Evolutionary conservation across 768 basidiomycete genomes (phyloP), one percentile per base, ranked within the genome.

Genomic region (Trametes maxima): DNA sequence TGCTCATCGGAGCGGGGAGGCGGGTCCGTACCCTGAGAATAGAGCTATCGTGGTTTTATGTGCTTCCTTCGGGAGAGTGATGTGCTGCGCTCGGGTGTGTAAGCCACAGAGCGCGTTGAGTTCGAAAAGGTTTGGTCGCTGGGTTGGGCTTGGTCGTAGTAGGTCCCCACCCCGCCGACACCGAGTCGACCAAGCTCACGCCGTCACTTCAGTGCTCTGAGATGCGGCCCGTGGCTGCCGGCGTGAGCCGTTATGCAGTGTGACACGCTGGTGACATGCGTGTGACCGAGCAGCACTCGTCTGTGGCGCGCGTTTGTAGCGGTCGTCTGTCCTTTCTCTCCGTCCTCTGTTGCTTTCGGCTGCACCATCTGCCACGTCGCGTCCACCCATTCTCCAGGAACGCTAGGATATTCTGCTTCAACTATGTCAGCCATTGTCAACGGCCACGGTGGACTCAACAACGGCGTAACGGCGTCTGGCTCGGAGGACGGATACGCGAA

Each of bases 401-500:
- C 39, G n/a, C 35, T n/a, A 49, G 33, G 12, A 17, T 42, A 8
- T 35, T 36, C 14, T 44, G 44, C 19, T 39, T 12, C 51, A 21
- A 43, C 44, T n/a, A 49, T 56, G 44, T 54, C 65, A n/a, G 59
- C 57, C 33, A 62, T 45, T 52, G 71, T 80, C 61, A 88, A 87
- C 71, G 87, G 87, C 46, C 80, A 79, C 71, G 70, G 72, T 53
- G 71, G 74, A 37, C 77, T 79, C 64, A 74, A 79, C 60, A 87
- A 87, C 67, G 84, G 85, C 71, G 56, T 57, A 35, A 64, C 54
- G 25, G 47, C 57, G 72, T 72, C 60, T 28, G 59, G 55, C n/a
- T 63, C 40, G 42, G 57, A 14, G 17, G 61, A 67, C 47, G 59
- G 39, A 7, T 68, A 72, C 75, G 25, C 72, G 79, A 63, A 73